Base-by-base conservation (phyloP, 2,329 filamentous ascomycete genomes). In the Fusarium solani-melongenae region DNA sequence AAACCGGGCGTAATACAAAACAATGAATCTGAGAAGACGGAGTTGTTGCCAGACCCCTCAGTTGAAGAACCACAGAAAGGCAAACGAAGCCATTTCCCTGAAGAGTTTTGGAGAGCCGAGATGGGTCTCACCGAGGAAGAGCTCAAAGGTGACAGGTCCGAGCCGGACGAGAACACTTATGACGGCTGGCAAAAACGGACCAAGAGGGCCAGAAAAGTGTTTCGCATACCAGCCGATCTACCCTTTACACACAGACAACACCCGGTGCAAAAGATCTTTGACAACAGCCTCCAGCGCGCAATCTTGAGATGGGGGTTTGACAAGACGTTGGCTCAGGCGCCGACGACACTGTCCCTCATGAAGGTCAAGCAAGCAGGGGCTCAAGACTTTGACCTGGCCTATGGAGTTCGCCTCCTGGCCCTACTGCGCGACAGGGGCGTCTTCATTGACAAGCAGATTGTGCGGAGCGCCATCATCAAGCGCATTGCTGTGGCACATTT, bases 261-360 rank as follows among this genome's bases (percentile, higher is more conserved):
- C 66, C 88, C 88, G 3, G 64, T 89, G 8, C 83, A 81, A 44
- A 81, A 81, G 39, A 80, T 90, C 22, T 89, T 90, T 69, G 79
- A 83, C 69, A 12, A 76, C 75, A 29, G 34, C 58, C 65, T 88
- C 22, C 79, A 87, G 61, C 78, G 80, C 2, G 76, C 78, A 3
- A 81, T 88, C 17, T 70, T 88, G 10, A 80, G 86, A 38, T 87
- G 84, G 82, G 83, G 84, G 0, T 88, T 89, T 63, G 80, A 85
- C 64, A 77, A 81, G 58, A 81, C 78, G 14, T 61, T 82, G 27
- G 77, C 79, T 3, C 72, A 72, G 27, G 44, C 71, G 31, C 76
- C 79, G 9, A 58, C 53, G 10, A 57, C 38, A 17, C 24, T 51
- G 33, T 59, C 76, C 11, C 62, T 77, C 10, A 33, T 70, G n/a